A percentile compares a stretch with the other conserved stretches of the same genome.
Evolutionary conservation across 768 basidiomycete genomes (phyloP).

Genomic region (Lentinula sp.): DNA sequence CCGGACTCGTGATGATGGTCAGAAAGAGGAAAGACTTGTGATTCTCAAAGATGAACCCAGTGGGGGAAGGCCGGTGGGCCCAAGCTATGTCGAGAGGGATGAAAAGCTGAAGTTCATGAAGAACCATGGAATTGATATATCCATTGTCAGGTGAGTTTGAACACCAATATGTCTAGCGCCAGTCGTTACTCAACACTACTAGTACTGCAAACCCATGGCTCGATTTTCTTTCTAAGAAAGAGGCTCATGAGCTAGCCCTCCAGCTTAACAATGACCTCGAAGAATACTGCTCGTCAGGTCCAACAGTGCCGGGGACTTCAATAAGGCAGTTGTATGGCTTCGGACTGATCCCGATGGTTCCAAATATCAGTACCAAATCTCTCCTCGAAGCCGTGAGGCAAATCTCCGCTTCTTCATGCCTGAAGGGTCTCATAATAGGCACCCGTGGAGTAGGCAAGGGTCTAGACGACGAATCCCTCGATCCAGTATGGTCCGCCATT

Average conservation of each 20-base stretch:
- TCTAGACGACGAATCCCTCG: slow-evolving; percentile 71
- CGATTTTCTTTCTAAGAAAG: slow-evolving; percentile 70
- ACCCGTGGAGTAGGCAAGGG: slow-evolving; percentile 74
- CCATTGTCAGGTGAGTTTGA: slow-evolving; percentile 58
- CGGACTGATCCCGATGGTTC: slow-evolving; percentile 79
- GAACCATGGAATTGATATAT: slow-evolving; percentile 71
- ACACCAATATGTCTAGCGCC: too few relatives aligned
- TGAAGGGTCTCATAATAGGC: slow-evolving; percentile 78
- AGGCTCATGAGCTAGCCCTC: slow-evolving; percentile 59
- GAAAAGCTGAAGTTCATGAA: slow-evolving; percentile 87
- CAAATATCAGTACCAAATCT: slow-evolving; percentile 45
- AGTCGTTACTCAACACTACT: background rate
- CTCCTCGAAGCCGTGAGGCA: slow-evolving; percentile 64
- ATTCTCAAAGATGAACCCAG: slow-evolving; percentile 79
- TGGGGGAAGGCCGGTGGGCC: slow-evolving; percentile 73
- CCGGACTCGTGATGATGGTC: slow-evolving; percentile 32
- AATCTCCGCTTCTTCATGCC: slow-evolving; percentile 56
- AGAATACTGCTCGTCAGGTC: slow-evolving; percentile 66
- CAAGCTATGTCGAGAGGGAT: slow-evolving; percentile 77
- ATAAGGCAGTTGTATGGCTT: slow-evolving; percentile 76
- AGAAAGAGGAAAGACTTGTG: slow-evolving; percentile 60
- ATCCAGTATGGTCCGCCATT: slow-evolving; percentile 79
- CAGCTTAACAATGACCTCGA: slow-evolving; percentile 77
- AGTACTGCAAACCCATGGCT: slow-evolving; percentile 92
- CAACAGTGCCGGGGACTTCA: slow-evolving; percentile 28